A percentile compares a stretch with the other conserved stretches of the same genome.
These are phyloP conservation scores for Biancaea sappan DNA, from an alignment of 306 rosid genomes.

Conservation along the genomic window DNA sequence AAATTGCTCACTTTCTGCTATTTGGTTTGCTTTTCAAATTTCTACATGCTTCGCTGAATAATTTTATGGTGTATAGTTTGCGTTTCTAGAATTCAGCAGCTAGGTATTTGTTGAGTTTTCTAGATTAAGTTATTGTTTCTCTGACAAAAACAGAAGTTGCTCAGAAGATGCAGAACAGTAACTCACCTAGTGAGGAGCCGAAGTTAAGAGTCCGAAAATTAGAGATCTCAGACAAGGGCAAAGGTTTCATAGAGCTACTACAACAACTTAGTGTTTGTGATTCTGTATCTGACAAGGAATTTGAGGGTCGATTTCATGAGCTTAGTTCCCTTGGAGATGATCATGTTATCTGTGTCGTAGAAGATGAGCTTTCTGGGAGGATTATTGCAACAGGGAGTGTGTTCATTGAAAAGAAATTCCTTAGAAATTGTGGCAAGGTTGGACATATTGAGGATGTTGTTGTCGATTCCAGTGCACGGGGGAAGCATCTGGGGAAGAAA, in stretches of 20 bases:
- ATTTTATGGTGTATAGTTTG: not conserved
- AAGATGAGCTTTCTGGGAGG: slow-evolving; percentile 52
- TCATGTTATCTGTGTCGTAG: slow-evolving; percentile 66
- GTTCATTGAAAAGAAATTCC: slow-evolving; percentile 61
- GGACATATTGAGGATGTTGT: slow-evolving; percentile 84
- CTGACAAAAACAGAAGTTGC: not conserved
- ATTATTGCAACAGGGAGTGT: slow-evolving; percentile 61
- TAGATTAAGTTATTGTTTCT: too few relatives aligned
- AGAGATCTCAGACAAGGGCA: slow-evolving; percentile 68
- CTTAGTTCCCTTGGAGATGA: slow-evolving; percentile 60
- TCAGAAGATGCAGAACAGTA: slow-evolving; percentile 7
- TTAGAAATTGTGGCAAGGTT: slow-evolving; percentile 76
- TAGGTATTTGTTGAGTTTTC: too few relatives aligned
- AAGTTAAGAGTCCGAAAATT: slow-evolving; percentile 30
- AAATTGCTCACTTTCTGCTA: too few relatives aligned
- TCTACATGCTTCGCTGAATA: too few relatives aligned
- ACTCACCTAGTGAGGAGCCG: not conserved
- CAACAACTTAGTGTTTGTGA: slow-evolving; percentile 75
- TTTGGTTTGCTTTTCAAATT: too few relatives aligned
- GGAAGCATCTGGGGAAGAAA: slow-evolving; percentile 57
- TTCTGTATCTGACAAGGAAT: slow-evolving; percentile 63
- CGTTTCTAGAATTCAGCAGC: too few relatives aligned
- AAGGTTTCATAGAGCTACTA: slow-evolving; percentile 72
- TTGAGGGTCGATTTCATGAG: slow-evolving; percentile 68
- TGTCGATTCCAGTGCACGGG: slow-evolving; percentile 69